phyloP scores from a whole-genome alignment of 164 flowering plant genomes.

The Hamamelis virginiana region DNA sequence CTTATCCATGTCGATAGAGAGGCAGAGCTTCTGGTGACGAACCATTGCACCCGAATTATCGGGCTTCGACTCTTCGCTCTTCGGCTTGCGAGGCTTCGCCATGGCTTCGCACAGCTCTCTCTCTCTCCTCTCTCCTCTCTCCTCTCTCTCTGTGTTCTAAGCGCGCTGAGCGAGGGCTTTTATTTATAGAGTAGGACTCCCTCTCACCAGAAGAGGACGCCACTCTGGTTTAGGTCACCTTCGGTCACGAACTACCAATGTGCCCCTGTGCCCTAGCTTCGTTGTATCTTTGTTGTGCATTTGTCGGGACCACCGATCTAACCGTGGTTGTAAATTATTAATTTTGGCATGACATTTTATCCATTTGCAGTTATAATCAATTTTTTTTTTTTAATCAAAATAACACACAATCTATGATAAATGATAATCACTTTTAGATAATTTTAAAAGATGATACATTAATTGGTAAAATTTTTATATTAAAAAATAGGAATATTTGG shows the following conservation, averaged over 20 bases:
- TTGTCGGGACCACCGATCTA: neutral
- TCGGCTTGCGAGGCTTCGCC: constrained; percentile 92
- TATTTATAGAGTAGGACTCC: neutral
- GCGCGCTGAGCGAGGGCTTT: neutral
- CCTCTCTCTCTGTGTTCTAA: neutral
- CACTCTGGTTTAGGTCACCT: neutral
- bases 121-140: neutral
- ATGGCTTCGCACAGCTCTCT: constrained; percentile 27
- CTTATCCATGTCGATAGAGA: constrained; percentile 68
- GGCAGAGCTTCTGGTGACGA: constrained; percentile 94
- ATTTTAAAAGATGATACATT: too few species aligned
- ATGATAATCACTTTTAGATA: too few species aligned
- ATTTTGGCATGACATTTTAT: too few species aligned
- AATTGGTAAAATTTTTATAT: too few species aligned
- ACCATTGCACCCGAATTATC: constrained; percentile 61
- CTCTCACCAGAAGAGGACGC: neutral
- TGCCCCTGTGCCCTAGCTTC: constrained; percentile 2
- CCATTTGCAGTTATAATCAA: too few species aligned
- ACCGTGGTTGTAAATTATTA: neutral
- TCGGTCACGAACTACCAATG: neutral
- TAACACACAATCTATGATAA: too few species aligned
- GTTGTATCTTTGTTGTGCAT: neutral
- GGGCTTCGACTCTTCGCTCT: constrained; percentile 57
- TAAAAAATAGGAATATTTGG: too few species aligned
- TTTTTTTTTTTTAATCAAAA: too few species aligned